phyloP scores from a whole-genome alignment of 148 eudicot species.

The Rhododendron kiyosumense region DNA sequence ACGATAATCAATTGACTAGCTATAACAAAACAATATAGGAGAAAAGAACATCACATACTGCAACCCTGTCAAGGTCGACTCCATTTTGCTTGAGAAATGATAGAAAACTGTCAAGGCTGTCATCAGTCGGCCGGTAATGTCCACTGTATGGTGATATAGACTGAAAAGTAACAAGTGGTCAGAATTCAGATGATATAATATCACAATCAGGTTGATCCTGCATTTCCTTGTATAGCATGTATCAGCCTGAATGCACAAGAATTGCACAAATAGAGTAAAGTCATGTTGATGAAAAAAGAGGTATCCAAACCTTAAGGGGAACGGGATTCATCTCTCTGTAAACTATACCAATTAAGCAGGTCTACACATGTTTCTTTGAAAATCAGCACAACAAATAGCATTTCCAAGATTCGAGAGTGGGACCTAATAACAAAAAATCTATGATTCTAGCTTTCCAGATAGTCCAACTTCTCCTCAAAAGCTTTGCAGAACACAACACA shows the following conservation, averaged over 20 bases:
- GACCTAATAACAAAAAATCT: not conserved
- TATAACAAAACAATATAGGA: not conserved
- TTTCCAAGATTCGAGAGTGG: not conserved
- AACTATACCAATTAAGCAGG: not conserved
- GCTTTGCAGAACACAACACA: not conserved
- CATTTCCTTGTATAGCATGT: not conserved
- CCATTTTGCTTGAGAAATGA: constrained; percentile 58
- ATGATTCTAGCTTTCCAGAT: not conserved
- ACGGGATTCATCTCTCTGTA: not conserved
- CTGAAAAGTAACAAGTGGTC: constrained; percentile 29
- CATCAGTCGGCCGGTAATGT: constrained; percentile 90
- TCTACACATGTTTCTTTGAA: not conserved
- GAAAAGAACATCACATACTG: constrained; percentile 32
- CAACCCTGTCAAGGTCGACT: constrained; percentile 50
- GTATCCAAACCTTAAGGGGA: not conserved
- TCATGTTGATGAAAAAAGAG: not conserved
- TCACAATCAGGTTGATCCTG: not conserved
- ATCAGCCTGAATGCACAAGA: not conserved
- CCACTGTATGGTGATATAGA: constrained; percentile 87
- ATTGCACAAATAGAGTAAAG: not conserved
- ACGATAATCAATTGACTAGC: not conserved
- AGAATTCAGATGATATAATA: constrained; percentile 10
- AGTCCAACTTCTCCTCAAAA: not conserved
- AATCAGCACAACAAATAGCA: not conserved
- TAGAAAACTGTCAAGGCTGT: constrained; percentile 51